These are phyloP conservation scores for Acanthamoeba lenticulata DNA, from an alignment of 208 protist species.

Conservation along the genomic window DNA sequence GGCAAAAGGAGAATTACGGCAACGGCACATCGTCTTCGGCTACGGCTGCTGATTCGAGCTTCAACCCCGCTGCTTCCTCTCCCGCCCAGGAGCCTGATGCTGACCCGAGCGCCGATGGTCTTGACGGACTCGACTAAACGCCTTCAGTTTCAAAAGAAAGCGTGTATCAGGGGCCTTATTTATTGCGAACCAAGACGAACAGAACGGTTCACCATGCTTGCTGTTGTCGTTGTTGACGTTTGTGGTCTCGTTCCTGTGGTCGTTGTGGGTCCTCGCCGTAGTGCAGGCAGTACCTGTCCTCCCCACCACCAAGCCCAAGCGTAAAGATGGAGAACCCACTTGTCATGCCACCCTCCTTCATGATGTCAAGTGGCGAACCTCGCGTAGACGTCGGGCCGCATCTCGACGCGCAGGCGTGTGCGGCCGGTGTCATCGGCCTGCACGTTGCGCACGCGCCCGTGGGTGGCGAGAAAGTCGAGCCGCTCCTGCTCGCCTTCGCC, in stretches of 20 bases:
- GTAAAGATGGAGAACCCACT: no score
- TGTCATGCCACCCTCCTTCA: no score
- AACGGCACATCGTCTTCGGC: not conserved
- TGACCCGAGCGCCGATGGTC: not conserved
- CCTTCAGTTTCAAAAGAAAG: no score
- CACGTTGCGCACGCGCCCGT: not conserved
- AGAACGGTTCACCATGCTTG: no score
- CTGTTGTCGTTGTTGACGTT: no score
- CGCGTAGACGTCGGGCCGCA: conserved; percentile 21
- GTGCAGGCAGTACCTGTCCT: not conserved
- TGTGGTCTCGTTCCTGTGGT: not conserved
- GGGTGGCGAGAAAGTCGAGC: not conserved
- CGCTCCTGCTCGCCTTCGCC: not conserved
- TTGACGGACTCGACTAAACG: not conserved
- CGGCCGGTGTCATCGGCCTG: not conserved
- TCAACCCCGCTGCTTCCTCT: not conserved
- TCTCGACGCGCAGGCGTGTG: not conserved
- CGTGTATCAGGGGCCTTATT: no score
- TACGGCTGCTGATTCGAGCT: not conserved
- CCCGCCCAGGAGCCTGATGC: not conserved
- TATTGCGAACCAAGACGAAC: no score
- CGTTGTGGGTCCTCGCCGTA: not conserved
- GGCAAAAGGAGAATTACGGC: not conserved
- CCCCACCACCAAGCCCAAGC: no score
- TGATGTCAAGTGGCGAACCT: not conserved